Conservation (phyloP, 1,284 basidiomycete genomes). For the Naganishia liquefaciens region DNA sequence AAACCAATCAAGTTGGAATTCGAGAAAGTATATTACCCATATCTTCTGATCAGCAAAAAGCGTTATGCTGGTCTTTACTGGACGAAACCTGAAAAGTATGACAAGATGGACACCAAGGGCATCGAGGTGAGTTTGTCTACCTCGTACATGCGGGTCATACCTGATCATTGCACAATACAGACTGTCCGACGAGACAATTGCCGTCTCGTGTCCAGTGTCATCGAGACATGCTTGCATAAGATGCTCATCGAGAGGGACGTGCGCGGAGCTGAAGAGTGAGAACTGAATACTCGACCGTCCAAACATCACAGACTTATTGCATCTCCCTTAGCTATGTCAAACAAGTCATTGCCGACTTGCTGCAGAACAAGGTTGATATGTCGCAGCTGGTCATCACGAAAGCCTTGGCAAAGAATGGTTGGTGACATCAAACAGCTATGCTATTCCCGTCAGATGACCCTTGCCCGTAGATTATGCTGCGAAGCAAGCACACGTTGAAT, state of each 20-base stretch:
- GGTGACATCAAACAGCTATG: slow-evolving; percentile 37
- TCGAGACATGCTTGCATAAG: slow-evolving; percentile 93
- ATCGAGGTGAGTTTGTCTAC: slow-evolving; percentile 73
- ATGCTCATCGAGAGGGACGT: slow-evolving; percentile 94
- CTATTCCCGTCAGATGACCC: too few relatives aligned
- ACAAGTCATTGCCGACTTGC: slow-evolving; percentile 82
- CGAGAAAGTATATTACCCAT: slow-evolving; percentile 97
- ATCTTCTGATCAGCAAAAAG: slow-evolving; percentile 94
- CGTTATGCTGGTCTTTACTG: slow-evolving; percentile 95
- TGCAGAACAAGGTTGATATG: slow-evolving; percentile 96
- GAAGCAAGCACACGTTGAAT: slow-evolving; percentile 92
- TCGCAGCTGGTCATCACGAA: slow-evolving; percentile 97
- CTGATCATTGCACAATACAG: slow-evolving; percentile 54
- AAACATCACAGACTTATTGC: neutral
- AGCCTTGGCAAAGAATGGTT: slow-evolving; percentile 81
- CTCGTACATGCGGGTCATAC: neutral
- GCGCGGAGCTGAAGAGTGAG: slow-evolving; percentile 83
- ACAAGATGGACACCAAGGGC: slow-evolving; percentile 98
- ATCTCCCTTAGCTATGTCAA: slow-evolving; percentile 74
- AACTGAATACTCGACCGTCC: slow-evolving; percentile 7
- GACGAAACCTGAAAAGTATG: slow-evolving; percentile 88
- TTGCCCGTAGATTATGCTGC: slow-evolving; percentile 70
- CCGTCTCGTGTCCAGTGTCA: slow-evolving; percentile 89
- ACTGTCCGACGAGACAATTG: slow-evolving; percentile 96
- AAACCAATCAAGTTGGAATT: slow-evolving; percentile 97